Conservation (phyloP, 345 rosid genomes). For the Lepidium sativum region DNA sequence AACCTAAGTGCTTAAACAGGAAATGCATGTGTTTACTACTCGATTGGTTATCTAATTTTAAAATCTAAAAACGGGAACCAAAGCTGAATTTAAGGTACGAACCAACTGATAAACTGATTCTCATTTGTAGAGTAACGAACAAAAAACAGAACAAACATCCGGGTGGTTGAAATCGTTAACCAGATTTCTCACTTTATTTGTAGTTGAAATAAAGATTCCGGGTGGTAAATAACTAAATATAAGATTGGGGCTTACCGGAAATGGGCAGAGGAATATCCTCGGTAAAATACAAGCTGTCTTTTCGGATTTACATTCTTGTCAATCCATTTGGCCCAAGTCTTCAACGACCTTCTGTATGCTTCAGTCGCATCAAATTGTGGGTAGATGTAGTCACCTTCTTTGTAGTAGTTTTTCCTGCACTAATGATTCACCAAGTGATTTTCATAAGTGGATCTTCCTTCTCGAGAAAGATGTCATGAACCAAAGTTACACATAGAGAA, state of each 20-base stretch:
- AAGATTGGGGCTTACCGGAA: conserved; percentile 45
- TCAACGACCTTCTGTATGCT: conserved; percentile 77
- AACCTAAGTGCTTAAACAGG: neutral
- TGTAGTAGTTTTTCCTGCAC: conserved; percentile 82
- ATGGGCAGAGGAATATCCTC: conserved; percentile 96
- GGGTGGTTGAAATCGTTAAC: neutral
- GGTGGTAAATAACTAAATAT: neutral
- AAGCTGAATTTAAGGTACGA: neutral
- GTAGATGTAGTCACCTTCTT: conserved; percentile 79
- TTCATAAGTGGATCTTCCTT: neutral
- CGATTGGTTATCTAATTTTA: neutral
- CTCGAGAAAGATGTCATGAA: conserved; percentile 1
- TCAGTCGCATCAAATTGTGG: conserved; percentile 76
- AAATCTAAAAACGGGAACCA: neutral
- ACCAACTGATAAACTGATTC: neutral
- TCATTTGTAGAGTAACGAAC: neutral
- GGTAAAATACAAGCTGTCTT: conserved; percentile 69
- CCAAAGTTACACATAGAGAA: neutral
- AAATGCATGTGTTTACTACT: neutral
- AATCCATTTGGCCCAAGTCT: conserved; percentile 89
- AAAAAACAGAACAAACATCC: neutral
- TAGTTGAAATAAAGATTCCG: neutral
- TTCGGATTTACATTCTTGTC: conserved; percentile 42
- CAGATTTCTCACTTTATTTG: neutral
- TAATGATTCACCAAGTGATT: conserved; percentile 8